Base-by-base conservation (phyloP, 108 stramenopile species). In the Nitzschia palea region DNA sequence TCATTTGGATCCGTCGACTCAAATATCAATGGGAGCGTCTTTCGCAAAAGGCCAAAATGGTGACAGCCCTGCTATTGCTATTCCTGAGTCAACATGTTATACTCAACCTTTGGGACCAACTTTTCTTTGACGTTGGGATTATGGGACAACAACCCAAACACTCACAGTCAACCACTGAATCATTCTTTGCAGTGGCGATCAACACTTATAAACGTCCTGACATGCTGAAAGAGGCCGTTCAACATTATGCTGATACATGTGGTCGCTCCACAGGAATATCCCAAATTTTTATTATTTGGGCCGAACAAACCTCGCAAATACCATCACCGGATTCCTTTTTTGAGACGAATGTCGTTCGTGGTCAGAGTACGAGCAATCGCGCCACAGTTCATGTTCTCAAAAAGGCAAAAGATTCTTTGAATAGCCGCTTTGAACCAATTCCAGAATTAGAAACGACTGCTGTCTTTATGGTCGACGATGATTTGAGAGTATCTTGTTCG, bases 381-480 rank as follows among this genome's bases (percentile, higher is more conserved):
- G 61, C 80, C 35, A 17, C 55, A 5, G 70, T 85, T 14, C 14
- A 47, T 12, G 45, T 85, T 8, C 26, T 85, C 0, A 66, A 65
- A 58, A 71, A 73, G 30, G 25, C 0, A 6, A 79, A 71, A 50
- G 76, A 82, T 62, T 86, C 85, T 2, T 45, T 86, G 51, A 86
- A 86, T 36, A 80, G 70, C 44, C 72, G 85, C 1, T 86, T 86
- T 51, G 68, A 77, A 48, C 85, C 85, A 14, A 79, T 86, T 43
- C 52, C 63, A 44, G 51, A 78, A 6, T 44, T 79, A 5, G 18
- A 61, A 15, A 44, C 65, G 6, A 70, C 76, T 9, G 81, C 74
- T 2, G 52, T 86, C 4, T 86, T 86, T 47, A 86, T 83, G 85
- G 85, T 86, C 4, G 85, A 86, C 53, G 85, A 86, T 63, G 85